Conservation (phyloP, 768 basidiomycete genomes). For the Suillus brevipes region DNA sequence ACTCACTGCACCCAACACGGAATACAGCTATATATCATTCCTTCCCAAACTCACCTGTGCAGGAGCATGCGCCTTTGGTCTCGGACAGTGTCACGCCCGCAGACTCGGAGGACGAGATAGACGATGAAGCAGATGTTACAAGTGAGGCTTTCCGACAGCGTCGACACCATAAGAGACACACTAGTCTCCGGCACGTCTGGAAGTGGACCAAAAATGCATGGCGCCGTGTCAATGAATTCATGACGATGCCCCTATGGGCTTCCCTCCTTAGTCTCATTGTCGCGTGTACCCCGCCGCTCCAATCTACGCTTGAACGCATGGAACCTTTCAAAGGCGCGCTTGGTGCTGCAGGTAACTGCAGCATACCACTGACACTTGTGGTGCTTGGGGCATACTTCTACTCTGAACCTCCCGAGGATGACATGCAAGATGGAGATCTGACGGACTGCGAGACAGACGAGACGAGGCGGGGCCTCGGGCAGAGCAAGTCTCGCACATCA, state of each 20-base stretch:
- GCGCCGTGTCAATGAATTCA: neutral
- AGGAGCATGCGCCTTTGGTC: neutral
- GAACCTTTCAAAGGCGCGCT: conserved; percentile 69
- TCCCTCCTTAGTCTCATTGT: conserved; percentile 73
- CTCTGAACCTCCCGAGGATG: conserved; percentile 33
- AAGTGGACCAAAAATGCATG: neutral
- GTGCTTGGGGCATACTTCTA: conserved; percentile 95
- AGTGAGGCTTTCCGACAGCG: conserved; percentile 17
- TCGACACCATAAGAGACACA: conserved; percentile 21
- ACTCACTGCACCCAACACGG: conserved; percentile 26
- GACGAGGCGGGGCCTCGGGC: conserved; percentile 1
- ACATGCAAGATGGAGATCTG: conserved; percentile 13
- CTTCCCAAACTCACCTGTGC: conserved; percentile 57
- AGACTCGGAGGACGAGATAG: conserved; percentile 16
- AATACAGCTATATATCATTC: conserved; percentile 53
- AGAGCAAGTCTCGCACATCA: conserved; percentile 31
- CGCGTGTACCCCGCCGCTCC: conserved; percentile 74
- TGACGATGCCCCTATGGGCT: conserved; percentile 65
- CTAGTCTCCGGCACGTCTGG: conserved; percentile 11
- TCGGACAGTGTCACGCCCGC: neutral
- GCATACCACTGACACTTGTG: conserved; percentile 85
- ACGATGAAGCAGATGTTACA: conserved; percentile 20
- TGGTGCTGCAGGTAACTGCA: conserved; percentile 67
- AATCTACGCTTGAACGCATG: conserved; percentile 65
- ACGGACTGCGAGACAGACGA: neutral